Conservation (phyloP, 208 protist genomes). For the Trypanosomatidae sp. region DNA sequence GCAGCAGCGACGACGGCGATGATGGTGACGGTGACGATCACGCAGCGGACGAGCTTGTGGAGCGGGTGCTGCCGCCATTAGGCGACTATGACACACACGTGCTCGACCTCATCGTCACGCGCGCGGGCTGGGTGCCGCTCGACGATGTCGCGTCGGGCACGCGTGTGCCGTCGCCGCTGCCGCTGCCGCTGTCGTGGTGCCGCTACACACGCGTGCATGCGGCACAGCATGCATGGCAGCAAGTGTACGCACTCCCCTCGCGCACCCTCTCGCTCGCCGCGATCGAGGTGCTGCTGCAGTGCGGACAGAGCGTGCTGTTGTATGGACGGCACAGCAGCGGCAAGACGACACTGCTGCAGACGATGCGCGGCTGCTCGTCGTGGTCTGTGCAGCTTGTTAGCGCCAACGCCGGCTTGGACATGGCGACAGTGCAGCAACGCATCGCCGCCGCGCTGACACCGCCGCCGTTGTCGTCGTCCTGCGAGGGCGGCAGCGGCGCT, state of each 20-base stretch:
- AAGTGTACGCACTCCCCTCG: conserved; percentile 45
- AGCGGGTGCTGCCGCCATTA: no score
- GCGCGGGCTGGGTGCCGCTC: conserved; percentile 55
- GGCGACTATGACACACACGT: background rate
- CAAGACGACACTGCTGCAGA: conserved; percentile 57
- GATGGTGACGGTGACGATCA: no score
- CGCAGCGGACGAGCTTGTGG: no score
- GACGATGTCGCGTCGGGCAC: conserved; percentile 16
- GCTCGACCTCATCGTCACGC: background rate
- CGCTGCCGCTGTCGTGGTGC: conserved; percentile 31
- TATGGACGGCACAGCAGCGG: conserved; percentile 28
- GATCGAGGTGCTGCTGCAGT: conserved; percentile 59
- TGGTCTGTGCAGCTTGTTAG: conserved; percentile 45
- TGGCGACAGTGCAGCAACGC: conserved; percentile 32
- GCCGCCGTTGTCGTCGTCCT: no score
- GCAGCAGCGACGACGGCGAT: no score
- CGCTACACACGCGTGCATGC: conserved; percentile 14
- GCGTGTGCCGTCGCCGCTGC: no score
- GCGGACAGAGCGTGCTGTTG: conserved; percentile 59
- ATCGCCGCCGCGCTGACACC: conserved; percentile 29
- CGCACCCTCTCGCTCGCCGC: conserved; percentile 27
- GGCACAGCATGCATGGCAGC: conserved; percentile 25
- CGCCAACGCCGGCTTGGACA: conserved; percentile 24
- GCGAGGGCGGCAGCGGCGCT: no score
- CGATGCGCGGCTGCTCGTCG: conserved; percentile 25